Evolutionary conservation across 768 basidiomycete genomes (phyloP).

Genomic region (Hebeloma cylindrosporum): DNA sequence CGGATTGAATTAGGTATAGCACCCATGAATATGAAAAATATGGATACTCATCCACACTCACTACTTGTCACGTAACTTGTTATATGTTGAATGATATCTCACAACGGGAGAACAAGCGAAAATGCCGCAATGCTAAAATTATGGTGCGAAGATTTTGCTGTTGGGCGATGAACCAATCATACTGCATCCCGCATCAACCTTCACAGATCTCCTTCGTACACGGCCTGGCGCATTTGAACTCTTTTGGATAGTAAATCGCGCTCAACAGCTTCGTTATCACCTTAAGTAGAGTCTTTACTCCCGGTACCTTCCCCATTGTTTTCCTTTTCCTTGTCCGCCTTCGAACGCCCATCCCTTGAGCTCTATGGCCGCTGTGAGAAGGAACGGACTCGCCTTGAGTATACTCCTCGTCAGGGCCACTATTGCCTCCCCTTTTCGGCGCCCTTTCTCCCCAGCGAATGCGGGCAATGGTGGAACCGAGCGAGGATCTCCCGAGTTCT

Average conservation of each 20-base stretch:
- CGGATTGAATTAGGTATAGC: too few relatives aligned
- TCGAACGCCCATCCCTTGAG: too few relatives aligned
- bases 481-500: slow-evolving; percentile 54
- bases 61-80: background rate
- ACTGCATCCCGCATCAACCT: background rate
- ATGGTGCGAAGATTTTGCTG: slow-evolving; percentile 19
- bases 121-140: slow-evolving; percentile 20
- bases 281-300: background rate
- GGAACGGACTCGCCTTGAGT: slow-evolving; percentile 17
- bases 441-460: slow-evolving; percentile 4
- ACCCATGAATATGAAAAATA: too few relatives aligned
- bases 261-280: background rate
- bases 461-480: slow-evolving; percentile 13
- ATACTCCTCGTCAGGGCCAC: slow-evolving; percentile 14
- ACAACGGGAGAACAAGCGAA: slow-evolving; percentile 12
- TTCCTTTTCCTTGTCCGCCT: background rate
- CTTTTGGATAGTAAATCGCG: background rate
- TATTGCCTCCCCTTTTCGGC: slow-evolving; percentile 14
- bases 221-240: background rate
- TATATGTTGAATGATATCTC: slow-evolving; percentile 5
- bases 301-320: background rate
- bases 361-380: slow-evolving; percentile 13
- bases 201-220: slow-evolving; percentile 4
- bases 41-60: too few relatives aligned
- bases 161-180: slow-evolving; percentile 10